These are phyloP conservation scores for Hirsutella minnesotensis DNA, from an alignment of 2,329 filamentous ascomycete genomes.

Conservation along the genomic window DNA sequence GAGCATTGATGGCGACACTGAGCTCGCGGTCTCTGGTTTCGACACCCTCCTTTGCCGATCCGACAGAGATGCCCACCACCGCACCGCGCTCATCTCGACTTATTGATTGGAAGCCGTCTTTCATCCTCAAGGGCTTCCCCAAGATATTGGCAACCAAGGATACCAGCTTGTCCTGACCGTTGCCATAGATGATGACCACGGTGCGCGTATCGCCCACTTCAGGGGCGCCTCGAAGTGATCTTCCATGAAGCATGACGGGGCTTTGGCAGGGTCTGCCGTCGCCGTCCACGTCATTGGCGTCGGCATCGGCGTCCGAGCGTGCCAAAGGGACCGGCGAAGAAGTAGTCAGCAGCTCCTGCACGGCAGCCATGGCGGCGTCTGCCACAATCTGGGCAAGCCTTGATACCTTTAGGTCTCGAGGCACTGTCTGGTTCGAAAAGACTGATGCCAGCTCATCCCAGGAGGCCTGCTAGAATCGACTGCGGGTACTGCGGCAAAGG, in stretches of 20 bases:
- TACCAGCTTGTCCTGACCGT: conserved; percentile 62
- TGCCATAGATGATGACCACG: conserved; percentile 57
- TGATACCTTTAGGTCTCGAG: no score
- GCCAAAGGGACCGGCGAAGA: conserved; percentile 8
- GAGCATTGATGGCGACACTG: conserved; percentile 62
- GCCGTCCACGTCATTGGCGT: conserved; percentile 15
- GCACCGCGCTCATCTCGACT: conserved; percentile 43
- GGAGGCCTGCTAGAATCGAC: no score
- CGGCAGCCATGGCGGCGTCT: conserved; percentile 22
- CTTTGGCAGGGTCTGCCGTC: conserved; percentile 23
- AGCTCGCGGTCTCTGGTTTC: conserved; percentile 43
- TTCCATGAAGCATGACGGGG: conserved; percentile 21
- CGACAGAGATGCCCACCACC: conserved; percentile 55
- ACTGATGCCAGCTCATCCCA: not conserved
- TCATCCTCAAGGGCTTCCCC: conserved; percentile 57
- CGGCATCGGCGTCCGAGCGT: conserved; percentile 12
- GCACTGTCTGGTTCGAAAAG: not conserved
- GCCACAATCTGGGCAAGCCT: not conserved
- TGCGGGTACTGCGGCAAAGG: no score
- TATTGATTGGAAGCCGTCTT: conserved; percentile 41
- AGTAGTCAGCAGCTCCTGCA: conserved; percentile 23
- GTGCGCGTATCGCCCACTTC: conserved; percentile 44
- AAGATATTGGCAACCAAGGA: conserved; percentile 67
- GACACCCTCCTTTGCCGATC: conserved; percentile 45
- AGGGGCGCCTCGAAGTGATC: conserved; percentile 32